phyloP scores from a whole-genome alignment of 2,329 filamentous ascomycete genomes.

The Aspergillus nomiae region DNA sequence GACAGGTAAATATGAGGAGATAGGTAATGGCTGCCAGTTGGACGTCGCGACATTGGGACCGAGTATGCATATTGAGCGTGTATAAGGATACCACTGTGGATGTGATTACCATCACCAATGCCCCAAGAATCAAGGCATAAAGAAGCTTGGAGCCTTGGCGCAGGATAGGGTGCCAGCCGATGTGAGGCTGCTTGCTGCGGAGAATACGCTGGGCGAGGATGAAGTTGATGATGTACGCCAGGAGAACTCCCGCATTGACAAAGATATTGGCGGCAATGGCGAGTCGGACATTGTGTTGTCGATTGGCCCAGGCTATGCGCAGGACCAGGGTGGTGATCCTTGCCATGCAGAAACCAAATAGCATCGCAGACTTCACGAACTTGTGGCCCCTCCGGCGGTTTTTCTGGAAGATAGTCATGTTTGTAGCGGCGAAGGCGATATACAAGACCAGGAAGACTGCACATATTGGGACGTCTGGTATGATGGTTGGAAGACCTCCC shows the following conservation, averaged over 20 bases:
- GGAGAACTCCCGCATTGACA: conserved; percentile 70
- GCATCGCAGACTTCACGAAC: conserved; percentile 49
- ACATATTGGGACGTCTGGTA: conserved; percentile 66
- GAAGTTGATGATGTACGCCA: conserved; percentile 78
- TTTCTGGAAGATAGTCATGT: conserved; percentile 49
- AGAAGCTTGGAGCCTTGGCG: conserved; percentile 58
- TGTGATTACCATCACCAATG: conserved; percentile 67
- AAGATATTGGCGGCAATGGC: conserved; percentile 67
- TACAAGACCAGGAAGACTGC: conserved; percentile 61
- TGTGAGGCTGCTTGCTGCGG: conserved; percentile 67
- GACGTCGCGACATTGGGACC: conserved; percentile 60
- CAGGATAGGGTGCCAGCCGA: conserved; percentile 67
- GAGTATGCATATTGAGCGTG: conserved; percentile 58
- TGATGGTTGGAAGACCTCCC: conserved; percentile 55
- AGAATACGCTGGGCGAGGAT: conserved; percentile 75
- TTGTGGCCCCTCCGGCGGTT: conserved; percentile 49
- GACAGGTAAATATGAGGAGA: conserved; percentile 66
- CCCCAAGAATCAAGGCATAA: conserved; percentile 59
- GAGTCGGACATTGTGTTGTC: conserved; percentile 46
- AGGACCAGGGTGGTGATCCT: conserved; percentile 51
- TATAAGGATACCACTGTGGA: conserved; percentile 67
- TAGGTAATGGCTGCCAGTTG: conserved; percentile 65
- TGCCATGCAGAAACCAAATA: conserved; percentile 55
- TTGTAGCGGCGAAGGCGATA: conserved; percentile 41
- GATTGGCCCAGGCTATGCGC: conserved; percentile 58